Conservation (phyloP, 306 rosid genomes). For the Mimosa pudica region DNA sequence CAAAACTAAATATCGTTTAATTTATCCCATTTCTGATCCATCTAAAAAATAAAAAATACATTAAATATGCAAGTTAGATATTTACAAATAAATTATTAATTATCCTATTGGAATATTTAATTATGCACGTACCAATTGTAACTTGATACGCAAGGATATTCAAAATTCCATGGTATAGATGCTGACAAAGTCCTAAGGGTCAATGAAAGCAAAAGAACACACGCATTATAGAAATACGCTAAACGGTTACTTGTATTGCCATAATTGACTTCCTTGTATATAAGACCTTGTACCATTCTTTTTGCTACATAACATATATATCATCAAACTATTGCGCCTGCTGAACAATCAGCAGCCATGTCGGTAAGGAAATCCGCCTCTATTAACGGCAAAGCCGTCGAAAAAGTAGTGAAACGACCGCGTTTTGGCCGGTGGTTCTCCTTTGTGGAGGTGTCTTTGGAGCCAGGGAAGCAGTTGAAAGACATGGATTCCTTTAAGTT, state of each 20-base stretch:
- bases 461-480: conserved; percentile 65
- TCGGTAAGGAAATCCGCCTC: conserved; percentile 80
- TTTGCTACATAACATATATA: not conserved
- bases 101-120: conserved; percentile 18
- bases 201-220: conserved; percentile 46
- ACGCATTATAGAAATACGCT: conserved; percentile 47
- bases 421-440: conserved; percentile 57
- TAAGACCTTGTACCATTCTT: not conserved
- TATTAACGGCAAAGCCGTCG: conserved; percentile 33
- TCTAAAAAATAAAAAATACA: no score
- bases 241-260: conserved; percentile 46
- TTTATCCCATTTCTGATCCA: no score
- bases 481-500: conserved; percentile 80
- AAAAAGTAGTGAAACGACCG: conserved; percentile 22
- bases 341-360: conserved; percentile 49
- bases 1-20: no score
- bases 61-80: no score
- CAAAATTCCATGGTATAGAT: not conserved
- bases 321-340: conserved; percentile 37
- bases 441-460: conserved; percentile 55
- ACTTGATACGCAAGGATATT: conserved; percentile 38
- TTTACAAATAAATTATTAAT: no score
- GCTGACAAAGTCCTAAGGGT: conserved; percentile 63
- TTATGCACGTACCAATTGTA: conserved; percentile 1
- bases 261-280: conserved; percentile 44